Evolutionary conservation across 2,329 filamentous ascomycete species (phyloP), one percentile per base, ranked within the genome.

Genomic region (Zymoseptoria tritici): DNA sequence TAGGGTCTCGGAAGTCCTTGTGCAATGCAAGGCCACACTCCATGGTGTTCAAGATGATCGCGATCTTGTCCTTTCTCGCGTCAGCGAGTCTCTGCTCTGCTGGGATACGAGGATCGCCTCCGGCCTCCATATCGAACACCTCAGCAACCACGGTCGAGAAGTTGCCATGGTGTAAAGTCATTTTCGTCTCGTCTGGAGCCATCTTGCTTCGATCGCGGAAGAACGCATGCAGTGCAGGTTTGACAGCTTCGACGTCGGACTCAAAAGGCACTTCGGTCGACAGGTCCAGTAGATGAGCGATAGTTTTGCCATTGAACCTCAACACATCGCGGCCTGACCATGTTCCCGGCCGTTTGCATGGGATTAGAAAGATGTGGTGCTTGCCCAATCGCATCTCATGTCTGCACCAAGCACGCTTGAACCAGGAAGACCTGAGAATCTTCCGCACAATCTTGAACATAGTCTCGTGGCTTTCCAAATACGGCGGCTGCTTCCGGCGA

Each of bases 381-480:
- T 71, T 70, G 5, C 72, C 75, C 52, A 77, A 67, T 24, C 71
- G 67, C 74, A 79, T 76, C 66, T 79, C 77, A 59, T 77, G 75
- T 54, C 72, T 66, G 59, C 77, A 79, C 76, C 76, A 79, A 9
- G 77, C 77, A 49, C 77, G 68, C 54, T 73, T 72, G 62, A 78
- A 78, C 74, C 75, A 79, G 2, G 71, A 72, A 9, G 76, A 78
- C 36, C 67, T 68, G 20, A 78, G 63, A 6, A 78, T 60, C 69
- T 75, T 67, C 66, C 72, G 60, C 67, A 70, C 58, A 68, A 76
- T 50, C 53, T 66, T 60, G 60, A 68, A 70, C 52, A 73, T 55
- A 31, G 68, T 66, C 4, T 73, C 68, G 49, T 70, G 68, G 16
- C 62, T 64, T 11, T 72, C 71, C 36, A 73, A 63, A 29, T 66